Evolutionary conservation across 208 protist genomes (phyloP), one percentile per base, ranked within the genome.

Genomic region (Acanthamoeba rhysodes): DNA sequence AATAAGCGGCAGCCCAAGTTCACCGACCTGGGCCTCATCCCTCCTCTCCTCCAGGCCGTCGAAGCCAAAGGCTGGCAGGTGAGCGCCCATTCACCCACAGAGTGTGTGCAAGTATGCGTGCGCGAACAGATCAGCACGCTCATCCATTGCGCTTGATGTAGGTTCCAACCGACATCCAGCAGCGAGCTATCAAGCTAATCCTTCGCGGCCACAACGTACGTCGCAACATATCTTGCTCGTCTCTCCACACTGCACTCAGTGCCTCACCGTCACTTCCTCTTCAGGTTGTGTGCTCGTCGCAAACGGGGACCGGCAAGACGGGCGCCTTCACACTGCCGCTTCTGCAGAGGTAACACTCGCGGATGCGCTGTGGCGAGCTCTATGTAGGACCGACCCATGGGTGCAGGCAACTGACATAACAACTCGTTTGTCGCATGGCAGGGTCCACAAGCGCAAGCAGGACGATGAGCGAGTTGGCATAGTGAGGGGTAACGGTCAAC

Each of bases 271-370:
- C 8, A 32, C 74, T 29, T 8, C 18, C n/a, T 24, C 74, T 8
- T 22, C 2, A 94, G 90, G 50, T 95, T 22, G 64, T 95, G 18
- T 76, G 68, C 41, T 90, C 68, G 29, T 76, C 93, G 50, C 48
- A 95, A 94, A 95, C 93, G 10, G 93, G 93, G 27, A 95, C 93
- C 32, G 93, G 93, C 32, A 95, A 95, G 93, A 95, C 93, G 20
- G 93, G 62, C 12, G 93, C 93, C 85, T 95, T 94, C 55, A 48
- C 20, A 1, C 84, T 95, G 27, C 93, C 93, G 18, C 68, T 95
- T 18, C 74, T 95, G 18, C 90, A 91, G 32, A 91, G 62, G 85
- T 70, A 59, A 37, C 5, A 10, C 5, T 32, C 48, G 4, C 24
- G 70, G 14, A 0, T 80, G 22, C 4, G n/a, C n/a, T 41, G 22